Base-by-base conservation (phyloP, 768 basidiomycete species). In the Leccinum olivaceopallidum region DNA sequence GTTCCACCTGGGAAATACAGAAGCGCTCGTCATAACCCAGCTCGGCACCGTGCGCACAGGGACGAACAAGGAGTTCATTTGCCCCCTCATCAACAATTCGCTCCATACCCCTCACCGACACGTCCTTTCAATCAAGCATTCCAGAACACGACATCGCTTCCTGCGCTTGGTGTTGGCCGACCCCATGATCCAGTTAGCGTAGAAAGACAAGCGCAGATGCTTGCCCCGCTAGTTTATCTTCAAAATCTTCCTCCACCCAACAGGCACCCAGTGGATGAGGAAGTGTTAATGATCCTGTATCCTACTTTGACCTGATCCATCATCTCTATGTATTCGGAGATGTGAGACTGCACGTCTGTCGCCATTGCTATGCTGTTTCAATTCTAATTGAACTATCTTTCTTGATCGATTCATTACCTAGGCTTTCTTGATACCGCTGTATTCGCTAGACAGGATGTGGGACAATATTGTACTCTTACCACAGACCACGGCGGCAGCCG, bases 251-350 rank as follows among this genome's bases (percentile, higher is more conserved):
- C 86, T 18, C 85, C 85, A 16, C 81, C 81, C 18, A 81, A 82
- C 56, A 82, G 89, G 52, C 89, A 90, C 69, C 86, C 87, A 3
- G 70, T 87, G 56, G 89, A 91, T 68, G 87, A 90, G 71, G 81
- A 84, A 69, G 85, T 86, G 6, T 76, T 91, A 54, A 87, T 87
- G 79, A 82, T 83, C 2, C 83, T 87, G 63, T 73, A 66, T 44
- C 73, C 79, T 59, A 71, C 67, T 18, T 42, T 73, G 58, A 65
- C 69, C 50, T 73, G 65, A 76, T 51, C 62, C 42, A 18, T 67
- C 49, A 59, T 58, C 14, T 60, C 52, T 56, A 47, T 51, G 20
- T 32, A 9, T 59, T 60, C 66, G 36, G 54, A 69, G 55, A 30
- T 56, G 48, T 60, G 47, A 51, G 53, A 28, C 49, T 50, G 18